A percentile compares a stretch with the other conserved stretches of the same genome.
These are phyloP conservation scores for Solidago caesia DNA, from an alignment of 129 eudicot genomes.

Conservation along the genomic window DNA sequence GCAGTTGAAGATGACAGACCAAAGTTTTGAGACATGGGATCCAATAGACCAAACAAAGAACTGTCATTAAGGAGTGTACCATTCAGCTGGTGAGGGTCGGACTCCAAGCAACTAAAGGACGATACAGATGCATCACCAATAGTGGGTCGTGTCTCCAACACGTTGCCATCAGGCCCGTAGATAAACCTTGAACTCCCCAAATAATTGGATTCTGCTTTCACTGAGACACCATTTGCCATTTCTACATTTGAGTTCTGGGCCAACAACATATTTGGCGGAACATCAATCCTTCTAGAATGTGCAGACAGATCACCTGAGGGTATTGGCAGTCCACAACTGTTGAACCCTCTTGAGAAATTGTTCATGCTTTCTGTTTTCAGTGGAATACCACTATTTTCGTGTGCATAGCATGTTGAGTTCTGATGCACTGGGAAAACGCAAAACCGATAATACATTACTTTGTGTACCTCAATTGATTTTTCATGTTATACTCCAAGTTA, in stretches of 20 bases:
- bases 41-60: constrained; percentile 57
- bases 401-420: constrained; percentile 47
- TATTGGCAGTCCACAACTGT: constrained; percentile 46
- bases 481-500: no score
- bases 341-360: constrained; percentile 46
- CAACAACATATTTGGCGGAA: constrained; percentile 47
- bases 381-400: constrained; percentile 40
- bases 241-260: constrained; percentile 54
- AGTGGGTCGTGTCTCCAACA: constrained; percentile 45
- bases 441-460: no score
- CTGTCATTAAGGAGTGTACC: constrained; percentile 55
- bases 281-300: constrained; percentile 44
- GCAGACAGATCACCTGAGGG: constrained; percentile 39
- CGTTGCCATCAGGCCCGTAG: constrained; percentile 47
- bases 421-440: constrained; percentile 49
- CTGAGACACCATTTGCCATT: constrained; percentile 48
- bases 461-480: no score
- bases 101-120: constrained; percentile 61
- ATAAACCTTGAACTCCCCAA: constrained; percentile 47
- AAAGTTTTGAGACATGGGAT: constrained; percentile 50
- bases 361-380: constrained; percentile 53
- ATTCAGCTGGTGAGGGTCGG: constrained; percentile 62
- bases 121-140: constrained; percentile 61
- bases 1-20: constrained; percentile 59
- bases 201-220: constrained; percentile 67